Percentiles rank a stretch among this genome's conserved stretches.
phyloP scores from a whole-genome alignment of 2,329 filamentous ascomycete genomes.

The Macrophomina phaseolina region DNA sequence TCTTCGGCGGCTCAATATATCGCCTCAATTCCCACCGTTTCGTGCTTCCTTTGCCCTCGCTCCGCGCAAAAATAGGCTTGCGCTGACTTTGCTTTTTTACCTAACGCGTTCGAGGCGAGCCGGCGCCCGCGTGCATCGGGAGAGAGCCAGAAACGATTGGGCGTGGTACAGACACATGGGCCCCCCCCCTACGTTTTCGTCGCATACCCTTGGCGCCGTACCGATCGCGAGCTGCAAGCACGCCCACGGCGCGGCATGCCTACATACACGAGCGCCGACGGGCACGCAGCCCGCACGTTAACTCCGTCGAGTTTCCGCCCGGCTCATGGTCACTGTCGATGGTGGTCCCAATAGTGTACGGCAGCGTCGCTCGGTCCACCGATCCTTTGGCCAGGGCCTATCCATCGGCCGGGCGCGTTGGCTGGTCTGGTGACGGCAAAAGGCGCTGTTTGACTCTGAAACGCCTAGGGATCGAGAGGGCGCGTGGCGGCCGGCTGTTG shows the following conservation, averaged over 20 bases:
- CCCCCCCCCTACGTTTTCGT: not conserved
- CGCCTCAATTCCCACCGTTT: too few relatives aligned
- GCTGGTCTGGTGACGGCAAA: not conserved
- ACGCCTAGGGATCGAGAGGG: too few relatives aligned
- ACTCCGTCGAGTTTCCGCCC: not conserved
- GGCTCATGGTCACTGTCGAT: not conserved
- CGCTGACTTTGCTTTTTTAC: slow-evolving; percentile 6
- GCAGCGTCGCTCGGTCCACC: not conserved
- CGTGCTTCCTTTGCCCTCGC: too few relatives aligned
- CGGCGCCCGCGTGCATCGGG: not conserved
- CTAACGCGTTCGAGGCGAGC: not conserved
- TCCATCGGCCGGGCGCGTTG: too few relatives aligned
- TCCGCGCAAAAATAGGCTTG: not conserved
- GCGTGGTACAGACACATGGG: not conserved
- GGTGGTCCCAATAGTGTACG: not conserved
- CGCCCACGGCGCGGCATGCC: too few relatives aligned
- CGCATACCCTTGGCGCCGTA: not conserved
- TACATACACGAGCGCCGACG: too few relatives aligned
- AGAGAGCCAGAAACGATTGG: not conserved
- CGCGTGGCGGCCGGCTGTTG: not conserved
- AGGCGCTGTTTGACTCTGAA: not conserved
- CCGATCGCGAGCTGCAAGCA: not conserved
- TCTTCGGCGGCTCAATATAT: not conserved
- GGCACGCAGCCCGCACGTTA: too few relatives aligned
- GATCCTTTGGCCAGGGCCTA: not conserved